Conservation (phyloP, 2,329 filamentous ascomycete genomes). For the Colletotrichum karsti region DNA sequence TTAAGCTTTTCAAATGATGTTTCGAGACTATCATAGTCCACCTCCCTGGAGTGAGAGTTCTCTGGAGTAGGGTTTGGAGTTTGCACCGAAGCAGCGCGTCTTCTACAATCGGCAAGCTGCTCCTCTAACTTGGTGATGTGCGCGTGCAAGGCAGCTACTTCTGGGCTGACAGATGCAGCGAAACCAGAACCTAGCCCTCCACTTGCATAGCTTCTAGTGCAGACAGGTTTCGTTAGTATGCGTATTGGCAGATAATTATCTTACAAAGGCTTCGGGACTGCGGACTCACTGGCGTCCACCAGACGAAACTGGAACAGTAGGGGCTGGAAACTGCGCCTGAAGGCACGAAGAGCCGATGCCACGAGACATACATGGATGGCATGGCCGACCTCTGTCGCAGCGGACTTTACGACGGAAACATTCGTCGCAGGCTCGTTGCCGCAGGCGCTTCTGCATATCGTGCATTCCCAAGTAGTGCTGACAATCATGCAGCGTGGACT, state of each 20-base stretch:
- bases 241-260: neutral
- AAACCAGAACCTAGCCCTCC: neutral
- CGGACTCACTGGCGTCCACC: neutral
- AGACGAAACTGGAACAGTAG: neutral
- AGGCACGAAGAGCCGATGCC: neutral
- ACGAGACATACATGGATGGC: neutral
- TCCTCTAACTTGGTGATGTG: neutral
- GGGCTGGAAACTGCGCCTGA: neutral
- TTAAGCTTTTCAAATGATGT: neutral
- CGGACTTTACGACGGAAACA: neutral
- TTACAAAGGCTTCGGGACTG: neutral
- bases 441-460: neutral
- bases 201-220: neutral
- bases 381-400: neutral
- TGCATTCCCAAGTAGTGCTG: no score
- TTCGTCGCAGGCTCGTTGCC: neutral
- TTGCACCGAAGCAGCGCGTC: neutral
- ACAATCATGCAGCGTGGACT: no score
- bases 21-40: neutral
- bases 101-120: neutral
- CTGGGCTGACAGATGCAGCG: neutral
- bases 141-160: neutral
- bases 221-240: neutral
- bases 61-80: no score
- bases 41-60: neutral